A percentile compares a stretch with the other conserved stretches of the same genome.
These are phyloP conservation scores for Ceratocystis destructans DNA, from an alignment of 2,329 filamentous ascomycete species.

Conservation along the genomic window DNA sequence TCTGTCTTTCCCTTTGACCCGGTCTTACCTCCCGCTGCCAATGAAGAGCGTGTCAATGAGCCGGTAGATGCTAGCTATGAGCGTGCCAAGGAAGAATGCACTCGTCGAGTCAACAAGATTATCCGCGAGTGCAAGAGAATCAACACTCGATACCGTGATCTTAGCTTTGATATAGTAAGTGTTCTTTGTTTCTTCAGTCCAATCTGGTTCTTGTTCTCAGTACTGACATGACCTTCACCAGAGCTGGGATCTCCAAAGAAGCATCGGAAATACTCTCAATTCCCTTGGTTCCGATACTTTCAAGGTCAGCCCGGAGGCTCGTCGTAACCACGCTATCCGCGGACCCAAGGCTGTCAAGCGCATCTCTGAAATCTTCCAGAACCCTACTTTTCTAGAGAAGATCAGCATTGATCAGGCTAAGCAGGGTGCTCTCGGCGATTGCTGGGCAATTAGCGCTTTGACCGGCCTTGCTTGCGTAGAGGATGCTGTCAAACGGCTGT, in stretches of 20 bases:
- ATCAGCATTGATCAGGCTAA: conserved; percentile 61
- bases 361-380: conserved; percentile 60
- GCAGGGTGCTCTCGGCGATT: conserved; percentile 66
- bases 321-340: conserved; percentile 29
- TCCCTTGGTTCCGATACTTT: conserved; percentile 39
- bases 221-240: conserved; percentile 23
- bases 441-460: conserved; percentile 69
- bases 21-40: conserved; percentile 37
- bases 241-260: conserved; percentile 57
- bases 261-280: conserved; percentile 43
- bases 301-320: conserved; percentile 29
- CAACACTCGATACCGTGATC: conserved; percentile 67
- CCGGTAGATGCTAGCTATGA: conserved; percentile 47
- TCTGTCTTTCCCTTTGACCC: conserved; percentile 52
- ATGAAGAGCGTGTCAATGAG: conserved; percentile 41
- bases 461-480: conserved; percentile 63
- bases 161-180: conserved; percentile 44
- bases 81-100: conserved; percentile 49
- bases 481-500: conserved; percentile 56
- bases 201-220: conserved; percentile 20
- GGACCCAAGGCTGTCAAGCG: conserved; percentile 64
- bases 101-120: conserved; percentile 46
- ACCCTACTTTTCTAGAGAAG: conserved; percentile 52
- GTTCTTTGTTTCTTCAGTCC: conserved; percentile 23
- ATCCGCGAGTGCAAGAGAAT: conserved; percentile 54